Evolutionary conservation across 495 filamentous ascomycete genomes (phyloP), one percentile per base, ranked within the genome.

Genomic region (Baudoinia panamericana): DNA sequence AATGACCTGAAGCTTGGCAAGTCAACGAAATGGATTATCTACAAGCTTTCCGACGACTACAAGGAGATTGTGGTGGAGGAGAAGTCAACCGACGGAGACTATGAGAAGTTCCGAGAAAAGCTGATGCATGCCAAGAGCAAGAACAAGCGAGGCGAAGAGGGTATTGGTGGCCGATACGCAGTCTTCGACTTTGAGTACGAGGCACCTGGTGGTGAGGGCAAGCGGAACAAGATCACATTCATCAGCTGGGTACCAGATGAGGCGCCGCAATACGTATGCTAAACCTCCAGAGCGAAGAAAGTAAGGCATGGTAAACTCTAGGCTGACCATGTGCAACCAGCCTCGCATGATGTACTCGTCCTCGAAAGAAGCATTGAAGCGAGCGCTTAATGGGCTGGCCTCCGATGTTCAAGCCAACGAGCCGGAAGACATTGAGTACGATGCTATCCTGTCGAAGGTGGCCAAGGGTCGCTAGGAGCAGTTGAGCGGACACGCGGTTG

Each of bases 341-440:
- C 67, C 76, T 57, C 83, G 84, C 65, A 96, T 95, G 92, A 73
- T 93, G 52, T 96, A 95, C 76, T 84, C 88, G 57, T 84, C 84
- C 38, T 96, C 88, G 57, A 92, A 92, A 63, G 85, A 93, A 53
- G 75, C 75, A 43, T 70, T 97, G 51, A 94, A 92, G 70, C 80
- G 79, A 58, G 66, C 90, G 20, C 74, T 97, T 41, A 82, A 73
- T 60, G 82, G 82, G 23, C 62, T 95, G 47, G 72, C 72, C 40
- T 64, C 66, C 54, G 87, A 92, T 56, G 73, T 94, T 53, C 92
- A 97, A 68, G 90, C 85, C 63, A 93, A 93, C 63, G 84, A 93
- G 60, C 70, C 70, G 53, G 76, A 80, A 58, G 92, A 94, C 53
- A 81, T 96, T 54, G 85, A 92, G 65, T 82, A 75, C 63, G 78